These are phyloP conservation scores for Endothia cerciana DNA, from an alignment of 2,329 filamentous ascomycete species.

Conservation along the genomic window DNA sequence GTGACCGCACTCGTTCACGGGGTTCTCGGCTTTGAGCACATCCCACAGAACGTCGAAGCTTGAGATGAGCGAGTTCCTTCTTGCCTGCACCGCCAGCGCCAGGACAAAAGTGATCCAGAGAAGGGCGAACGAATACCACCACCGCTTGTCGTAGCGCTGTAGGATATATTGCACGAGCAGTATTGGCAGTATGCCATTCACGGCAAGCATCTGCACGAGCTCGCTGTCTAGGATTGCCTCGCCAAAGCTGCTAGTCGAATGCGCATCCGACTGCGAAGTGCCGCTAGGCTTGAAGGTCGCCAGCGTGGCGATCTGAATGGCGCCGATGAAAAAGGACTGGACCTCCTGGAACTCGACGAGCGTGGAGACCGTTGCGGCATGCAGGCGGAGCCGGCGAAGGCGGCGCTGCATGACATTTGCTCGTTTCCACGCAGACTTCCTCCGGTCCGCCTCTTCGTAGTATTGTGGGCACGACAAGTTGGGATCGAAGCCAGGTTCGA, in stretches of 20 bases:
- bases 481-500: background rate
- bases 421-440: slow-evolving; percentile 2
- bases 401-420: slow-evolving; percentile 10
- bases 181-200: slow-evolving; percentile 14
- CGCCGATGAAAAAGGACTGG: slow-evolving; percentile 10
- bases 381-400: background rate
- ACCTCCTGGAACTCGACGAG: slow-evolving; percentile 22
- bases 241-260: slow-evolving; percentile 12
- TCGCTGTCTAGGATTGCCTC: slow-evolving; percentile 18
- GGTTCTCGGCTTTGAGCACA: background rate
- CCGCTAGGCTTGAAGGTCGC: slow-evolving; percentile 9
- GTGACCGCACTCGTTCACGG: background rate
- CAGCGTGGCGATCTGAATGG: slow-evolving; percentile 18
- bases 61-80: slow-evolving; percentile 7
- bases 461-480: background rate
- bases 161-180: slow-evolving; percentile 13
- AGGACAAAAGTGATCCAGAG: slow-evolving; percentile 15
- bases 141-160: slow-evolving; percentile 10
- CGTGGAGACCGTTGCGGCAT: slow-evolving; percentile 4
- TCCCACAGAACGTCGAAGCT: background rate
- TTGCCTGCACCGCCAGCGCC: background rate
- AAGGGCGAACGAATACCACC: slow-evolving; percentile 16
- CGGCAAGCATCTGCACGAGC: slow-evolving; percentile 15
- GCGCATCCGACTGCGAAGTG: background rate
- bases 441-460: background rate